Evolutionary conservation across 2,329 filamentous ascomycete genomes (phyloP).

Genomic region (Arthrinium phaeospermum): DNA sequence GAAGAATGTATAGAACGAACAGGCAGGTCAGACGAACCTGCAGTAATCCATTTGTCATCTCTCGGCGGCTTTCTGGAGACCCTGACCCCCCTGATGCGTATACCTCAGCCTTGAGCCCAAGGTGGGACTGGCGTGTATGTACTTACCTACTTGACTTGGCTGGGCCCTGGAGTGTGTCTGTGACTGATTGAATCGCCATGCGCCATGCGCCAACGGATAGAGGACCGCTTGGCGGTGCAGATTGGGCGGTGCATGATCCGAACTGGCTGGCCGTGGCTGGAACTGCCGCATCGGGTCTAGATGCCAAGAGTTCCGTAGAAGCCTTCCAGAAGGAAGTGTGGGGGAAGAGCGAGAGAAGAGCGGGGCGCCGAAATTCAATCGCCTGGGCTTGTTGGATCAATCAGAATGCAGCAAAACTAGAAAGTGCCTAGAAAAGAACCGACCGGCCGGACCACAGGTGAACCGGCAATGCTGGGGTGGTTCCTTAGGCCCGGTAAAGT

Average conservation of each 20-base stretch:
- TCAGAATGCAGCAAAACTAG: constrained; percentile 3
- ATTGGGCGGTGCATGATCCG: neutral
- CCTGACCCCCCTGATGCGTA: neutral
- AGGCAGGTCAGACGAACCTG: constrained; percentile 12
- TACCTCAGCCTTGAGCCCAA: constrained; percentile 17
- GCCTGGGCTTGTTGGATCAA: constrained; percentile 9
- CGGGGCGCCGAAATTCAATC: neutral
- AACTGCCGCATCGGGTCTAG: neutral
- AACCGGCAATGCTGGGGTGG: constrained; percentile 9
- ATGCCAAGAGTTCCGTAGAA: constrained; percentile 23
- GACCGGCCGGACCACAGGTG: constrained; percentile 1
- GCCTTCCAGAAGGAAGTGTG: constrained; percentile 29
- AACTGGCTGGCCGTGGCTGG: constrained; percentile 13
- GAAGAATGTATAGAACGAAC: neutral
- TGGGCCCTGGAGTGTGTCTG: neutral
- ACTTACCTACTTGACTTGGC: neutral
- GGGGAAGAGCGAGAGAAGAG: constrained; percentile 17
- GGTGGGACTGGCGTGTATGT: neutral
- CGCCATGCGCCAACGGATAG: neutral
- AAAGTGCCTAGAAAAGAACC: constrained; percentile 5
- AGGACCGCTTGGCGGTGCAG: neutral
- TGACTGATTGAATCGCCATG: neutral
- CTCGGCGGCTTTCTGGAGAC: constrained; percentile 19
- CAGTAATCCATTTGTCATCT: constrained; percentile 12
- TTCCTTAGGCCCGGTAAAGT: constrained; percentile 8